phyloP scores from a whole-genome alignment of 208 protist genomes.

The Kentomonas sorsogonicus region DNA sequence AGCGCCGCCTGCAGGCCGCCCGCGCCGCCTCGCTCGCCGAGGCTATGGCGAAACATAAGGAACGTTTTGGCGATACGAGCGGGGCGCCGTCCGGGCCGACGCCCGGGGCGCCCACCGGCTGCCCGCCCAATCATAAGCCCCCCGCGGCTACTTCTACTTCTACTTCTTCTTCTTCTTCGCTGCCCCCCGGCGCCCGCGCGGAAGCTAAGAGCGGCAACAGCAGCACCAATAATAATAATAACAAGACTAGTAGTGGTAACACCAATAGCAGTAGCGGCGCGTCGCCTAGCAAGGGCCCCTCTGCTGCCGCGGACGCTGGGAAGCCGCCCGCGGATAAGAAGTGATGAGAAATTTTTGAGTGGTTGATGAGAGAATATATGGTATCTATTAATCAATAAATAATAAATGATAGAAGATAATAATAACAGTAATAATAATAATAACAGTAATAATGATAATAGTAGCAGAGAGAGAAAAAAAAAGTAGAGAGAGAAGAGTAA shows the following conservation, averaged over 20 bases:
- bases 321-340: conserved; percentile 8
- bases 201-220: conserved; percentile 6
- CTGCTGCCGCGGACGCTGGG: background rate
- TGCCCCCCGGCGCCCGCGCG: background rate
- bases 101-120: conserved; percentile 48
- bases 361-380: background rate
- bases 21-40: conserved; percentile 57
- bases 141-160: background rate
- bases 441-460: too few species aligned
- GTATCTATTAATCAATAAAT: background rate
- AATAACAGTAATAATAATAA: too few species aligned
- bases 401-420: too few species aligned
- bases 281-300: background rate
- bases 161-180: background rate
- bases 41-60: conserved; percentile 54
- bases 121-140: conserved; percentile 23
- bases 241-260: background rate
- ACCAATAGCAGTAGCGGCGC: background rate
- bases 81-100: conserved; percentile 32
- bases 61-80: conserved; percentile 51
- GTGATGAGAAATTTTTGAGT: conserved; percentile 2
- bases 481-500: background rate
- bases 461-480: too few species aligned
- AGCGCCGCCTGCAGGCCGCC: conserved; percentile 24
- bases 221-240: conserved; percentile 14